Evolutionary conservation across 2,329 filamentous ascomycete species (phyloP).

Genomic region (Pseudogymnoascus sp.): DNA sequence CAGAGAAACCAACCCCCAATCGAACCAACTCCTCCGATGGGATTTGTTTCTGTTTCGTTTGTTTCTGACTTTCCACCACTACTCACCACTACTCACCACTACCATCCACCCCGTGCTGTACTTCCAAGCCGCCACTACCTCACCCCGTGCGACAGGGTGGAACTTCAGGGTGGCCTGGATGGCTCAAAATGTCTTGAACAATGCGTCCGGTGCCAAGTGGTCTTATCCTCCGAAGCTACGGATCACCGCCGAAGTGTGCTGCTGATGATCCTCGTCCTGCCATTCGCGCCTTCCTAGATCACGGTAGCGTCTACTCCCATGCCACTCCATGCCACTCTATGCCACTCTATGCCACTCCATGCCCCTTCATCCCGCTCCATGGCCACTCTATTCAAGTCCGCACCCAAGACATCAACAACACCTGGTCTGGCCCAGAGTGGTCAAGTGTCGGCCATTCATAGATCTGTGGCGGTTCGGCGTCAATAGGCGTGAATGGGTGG

Average conservation of each 20-base stretch:
- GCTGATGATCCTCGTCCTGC: not conserved
- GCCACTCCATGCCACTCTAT: not conserved
- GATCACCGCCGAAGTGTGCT: not conserved
- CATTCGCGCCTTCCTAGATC: slow-evolving; percentile 4
- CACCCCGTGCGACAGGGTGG: not conserved
- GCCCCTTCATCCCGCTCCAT: not conserved
- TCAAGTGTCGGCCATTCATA: slow-evolving; percentile 6
- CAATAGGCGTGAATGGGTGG: not conserved
- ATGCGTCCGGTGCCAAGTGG: not conserved
- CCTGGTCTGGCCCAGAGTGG: not conserved
- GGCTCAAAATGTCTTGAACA: not conserved
- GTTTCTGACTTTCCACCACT: not conserved
- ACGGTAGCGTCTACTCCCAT: not conserved
- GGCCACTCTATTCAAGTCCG: not conserved
- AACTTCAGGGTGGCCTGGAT: not conserved
- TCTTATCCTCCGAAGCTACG: not conserved
- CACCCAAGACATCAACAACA: not conserved
- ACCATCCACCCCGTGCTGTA: not conserved
- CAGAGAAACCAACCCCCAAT: not conserved
- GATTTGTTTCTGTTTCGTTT: slow-evolving; percentile 4
- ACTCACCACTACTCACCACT: not conserved
- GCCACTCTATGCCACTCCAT: not conserved
- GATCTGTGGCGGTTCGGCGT: slow-evolving; percentile 4
- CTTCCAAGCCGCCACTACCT: not conserved
- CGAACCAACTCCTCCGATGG: not conserved